Percentiles rank a stretch among this genome's conserved stretches.
Conservation (phyloP, 495 filamentous ascomycete genomes). For the Neurospora pannonica region DNA sequence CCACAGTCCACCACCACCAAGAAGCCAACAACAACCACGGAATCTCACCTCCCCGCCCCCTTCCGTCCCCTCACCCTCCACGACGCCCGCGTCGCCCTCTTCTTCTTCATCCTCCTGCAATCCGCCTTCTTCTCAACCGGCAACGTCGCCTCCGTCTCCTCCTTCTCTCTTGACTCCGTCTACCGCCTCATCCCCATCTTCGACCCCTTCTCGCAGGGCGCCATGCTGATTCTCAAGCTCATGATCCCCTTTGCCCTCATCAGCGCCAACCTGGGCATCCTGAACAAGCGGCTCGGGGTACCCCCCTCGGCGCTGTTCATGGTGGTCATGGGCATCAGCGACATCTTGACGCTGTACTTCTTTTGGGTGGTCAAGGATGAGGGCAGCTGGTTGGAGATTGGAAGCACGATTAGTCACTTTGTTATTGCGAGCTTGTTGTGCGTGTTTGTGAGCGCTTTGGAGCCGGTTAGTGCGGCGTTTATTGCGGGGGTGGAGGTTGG, state of each 20-base stretch:
- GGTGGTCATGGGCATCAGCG: slow-evolving; percentile 85
- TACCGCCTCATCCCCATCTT: slow-evolving; percentile 89
- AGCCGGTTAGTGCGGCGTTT: slow-evolving; percentile 77
- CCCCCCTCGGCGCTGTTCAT: slow-evolving; percentile 84
- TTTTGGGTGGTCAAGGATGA: slow-evolving; percentile 96
- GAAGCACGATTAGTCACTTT: slow-evolving; percentile 91
- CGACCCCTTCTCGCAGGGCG: slow-evolving; percentile 84
- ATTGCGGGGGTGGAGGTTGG: slow-evolving; percentile 72
- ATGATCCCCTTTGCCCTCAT: slow-evolving; percentile 92
- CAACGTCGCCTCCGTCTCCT: slow-evolving; percentile 89
- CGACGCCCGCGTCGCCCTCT: slow-evolving; percentile 79
- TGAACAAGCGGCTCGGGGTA: slow-evolving; percentile 78
- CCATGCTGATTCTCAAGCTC: slow-evolving; percentile 79
- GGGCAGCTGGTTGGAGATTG: slow-evolving; percentile 95
- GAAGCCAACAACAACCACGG: slow-evolving; percentile 6
- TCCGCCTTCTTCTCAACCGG: slow-evolving; percentile 96
- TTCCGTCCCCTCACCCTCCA: slow-evolving; percentile 70
- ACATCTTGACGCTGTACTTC: slow-evolving; percentile 91
- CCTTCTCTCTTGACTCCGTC: slow-evolving; percentile 89
- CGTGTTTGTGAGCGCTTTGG: slow-evolving; percentile 82
- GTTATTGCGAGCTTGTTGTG: slow-evolving; percentile 81
- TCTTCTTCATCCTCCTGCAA: slow-evolving; percentile 92
- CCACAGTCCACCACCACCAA: slow-evolving; percentile 10
- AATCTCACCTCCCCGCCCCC: slow-evolving; percentile 19
- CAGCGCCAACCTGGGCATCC: slow-evolving; percentile 83